Base-by-base conservation (phyloP, 2,329 filamentous ascomycete species). In the Aspergillus terreus region DNA sequence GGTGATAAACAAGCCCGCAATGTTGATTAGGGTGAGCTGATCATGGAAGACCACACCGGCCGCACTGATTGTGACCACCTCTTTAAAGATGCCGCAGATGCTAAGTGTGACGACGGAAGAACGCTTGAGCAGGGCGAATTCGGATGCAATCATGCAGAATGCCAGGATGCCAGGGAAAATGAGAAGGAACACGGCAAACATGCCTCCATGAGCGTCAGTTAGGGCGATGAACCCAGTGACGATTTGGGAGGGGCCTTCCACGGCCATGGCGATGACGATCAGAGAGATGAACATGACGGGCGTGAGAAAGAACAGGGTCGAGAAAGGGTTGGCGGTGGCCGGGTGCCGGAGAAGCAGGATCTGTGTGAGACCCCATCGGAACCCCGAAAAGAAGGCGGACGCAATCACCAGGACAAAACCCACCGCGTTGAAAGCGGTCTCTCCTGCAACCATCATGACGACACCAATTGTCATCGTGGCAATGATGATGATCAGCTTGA, bases 31-130 rank as follows among this genome's bases (percentile, higher is more conserved):
- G 0, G 92, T 96, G 43, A 99, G 82, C 45, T 82, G 83, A 68
- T 99, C 94, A 62, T 94, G 82, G 76, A 96, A 99, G 4, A 96
- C 84, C 25, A 95, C 70, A 7, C 90, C 88, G 0, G 92, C 92
- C 1, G 90, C 91, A 38, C 84, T 86, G 64, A 99, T 97, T 12
- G 94, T 99, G 50, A 99, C 86, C 38, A 97, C 94, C 75, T 99
- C 94, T 71, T 99, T 99, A 79, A 99, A 97, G 56, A 99, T 97
- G 55, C 94, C 94, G 56, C 92, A 95, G 61, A 99, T 96, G 47
- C 88, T 95, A 43, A 99, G 80, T 0, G 94, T 97, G 47, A 99
- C 94, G 48, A 99, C 94, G 1, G 89, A 95, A 0, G 92, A 97
- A 44, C 94, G 89, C 76, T 96, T 88, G 59, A 99, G 82, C 55